These are phyloP conservation scores for Phaeolepiota aurea DNA, from an alignment of 768 basidiomycete species.

Conservation along the genomic window DNA sequence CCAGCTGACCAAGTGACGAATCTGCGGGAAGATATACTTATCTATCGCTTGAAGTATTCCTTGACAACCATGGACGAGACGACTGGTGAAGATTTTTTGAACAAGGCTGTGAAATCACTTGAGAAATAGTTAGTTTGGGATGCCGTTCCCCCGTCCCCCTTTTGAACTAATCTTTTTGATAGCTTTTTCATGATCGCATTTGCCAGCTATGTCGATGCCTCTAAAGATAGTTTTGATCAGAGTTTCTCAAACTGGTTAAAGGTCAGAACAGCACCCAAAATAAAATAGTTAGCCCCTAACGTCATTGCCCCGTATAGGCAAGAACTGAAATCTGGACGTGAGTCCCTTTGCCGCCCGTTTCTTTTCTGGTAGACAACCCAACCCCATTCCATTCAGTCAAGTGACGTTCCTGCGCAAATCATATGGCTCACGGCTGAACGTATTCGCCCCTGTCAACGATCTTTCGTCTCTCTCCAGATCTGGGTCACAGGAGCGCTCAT, in stretches of 20 bases:
- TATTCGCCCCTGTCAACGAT: slow-evolving; percentile 91
- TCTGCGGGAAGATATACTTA: slow-evolving; percentile 82
- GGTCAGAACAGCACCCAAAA: too few species aligned
- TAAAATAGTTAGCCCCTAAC: too few species aligned
- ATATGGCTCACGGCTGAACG: slow-evolving; percentile 69
- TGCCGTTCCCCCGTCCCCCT: slow-evolving; percentile 1
- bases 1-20: slow-evolving; percentile 89
- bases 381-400: slow-evolving; percentile 44
- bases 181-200: slow-evolving; percentile 96
- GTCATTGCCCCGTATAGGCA: slow-evolving; percentile 26
- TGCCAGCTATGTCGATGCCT: slow-evolving; percentile 73
- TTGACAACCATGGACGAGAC: slow-evolving; percentile 67
- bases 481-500: slow-evolving; percentile 44
- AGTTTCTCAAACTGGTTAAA: slow-evolving; percentile 86
- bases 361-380: neutral
- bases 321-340: slow-evolving; percentile 93
- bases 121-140: slow-evolving; percentile 77
- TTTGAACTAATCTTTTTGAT: neutral
- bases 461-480: slow-evolving; percentile 74
- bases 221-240: slow-evolving; percentile 44
- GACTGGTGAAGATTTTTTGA: slow-evolving; percentile 47
- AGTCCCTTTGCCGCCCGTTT: slow-evolving; percentile 16
- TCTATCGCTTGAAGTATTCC: slow-evolving; percentile 79
- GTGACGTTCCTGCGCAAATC: slow-evolving; percentile 79
- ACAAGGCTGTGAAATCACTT: slow-evolving; percentile 64